Base-by-base conservation (phyloP, 371 early-diverging fungal genomes). In the Syncephalastrum contaminatum region DNA sequence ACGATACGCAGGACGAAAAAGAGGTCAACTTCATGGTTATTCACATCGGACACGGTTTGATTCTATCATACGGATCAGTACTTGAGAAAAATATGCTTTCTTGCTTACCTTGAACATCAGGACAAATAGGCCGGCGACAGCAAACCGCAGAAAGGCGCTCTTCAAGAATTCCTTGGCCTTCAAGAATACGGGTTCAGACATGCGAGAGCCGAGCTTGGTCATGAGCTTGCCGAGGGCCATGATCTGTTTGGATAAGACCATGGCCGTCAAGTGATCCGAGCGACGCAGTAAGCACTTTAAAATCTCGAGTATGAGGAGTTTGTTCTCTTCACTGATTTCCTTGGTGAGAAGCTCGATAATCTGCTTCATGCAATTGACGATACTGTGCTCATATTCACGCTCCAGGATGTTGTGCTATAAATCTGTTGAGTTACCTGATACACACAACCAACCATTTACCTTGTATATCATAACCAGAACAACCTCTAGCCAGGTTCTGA, bases 281-380 rank as follows among this genome's bases (percentile, higher is more conserved):
- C 81, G 73, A 7, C 73, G 73, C 20, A 83, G 55, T 4, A 85
- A 64, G 13, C 81, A 80, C 19, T 77, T 79, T 2, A 82, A 60
- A 22, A 85, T 83, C 20, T 83, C 81, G 3, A 85, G 60, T 4
- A 81, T 77, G 36, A 85, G 49, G 13, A 83, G 54, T 21, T 78
- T 83, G 55, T 81, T 85, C 65, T 85, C 85, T 53, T 85, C 83
- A 18, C 83, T 72, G n/a, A 78, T 70, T 18, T 83, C 79, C 39
- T 73, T 71, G 0, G 62, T 69, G 18, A 72, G 50, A 0, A 72
- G 46, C 39, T 78, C 82, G 22, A 75, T 77, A 8, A 76, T 67
- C 51, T 70, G 72, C 39, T 75, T 77, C 73, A 80, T 77, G 14
- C 78, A 69, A 14, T 48, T 67, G 8, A 77, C 75, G 40, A 82